Conservation (phyloP, 2,329 filamentous ascomycete genomes). For the Sphaerulina populicola region DNA sequence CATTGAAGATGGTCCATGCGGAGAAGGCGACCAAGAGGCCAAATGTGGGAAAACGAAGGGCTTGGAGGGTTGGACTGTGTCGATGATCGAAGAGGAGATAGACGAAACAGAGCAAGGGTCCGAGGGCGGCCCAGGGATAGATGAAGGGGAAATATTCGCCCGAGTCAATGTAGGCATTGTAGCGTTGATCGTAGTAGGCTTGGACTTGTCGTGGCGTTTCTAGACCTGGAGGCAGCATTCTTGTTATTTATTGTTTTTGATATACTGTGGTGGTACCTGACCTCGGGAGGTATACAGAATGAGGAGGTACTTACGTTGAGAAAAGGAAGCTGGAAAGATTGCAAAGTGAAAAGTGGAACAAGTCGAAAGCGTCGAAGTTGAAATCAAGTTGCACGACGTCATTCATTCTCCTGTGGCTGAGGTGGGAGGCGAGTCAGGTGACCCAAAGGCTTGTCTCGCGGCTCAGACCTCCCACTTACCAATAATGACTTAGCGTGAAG, state of each 20-base stretch:
- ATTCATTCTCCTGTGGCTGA: neutral
- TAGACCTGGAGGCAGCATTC: constrained; percentile 27
- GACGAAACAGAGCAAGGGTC: constrained; percentile 37
- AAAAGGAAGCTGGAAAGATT: neutral
- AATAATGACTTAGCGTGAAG: no score
- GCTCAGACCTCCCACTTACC: no score
- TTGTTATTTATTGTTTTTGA: no score
- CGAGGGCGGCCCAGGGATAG: constrained; percentile 38
- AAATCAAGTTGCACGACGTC: neutral
- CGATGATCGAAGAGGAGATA: constrained; percentile 47
- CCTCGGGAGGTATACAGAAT: no score
- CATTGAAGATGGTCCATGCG: constrained; percentile 38
- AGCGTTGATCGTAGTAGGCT: constrained; percentile 34
- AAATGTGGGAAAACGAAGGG: constrained; percentile 41
- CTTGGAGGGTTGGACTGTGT: constrained; percentile 33
- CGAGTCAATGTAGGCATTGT: constrained; percentile 34
- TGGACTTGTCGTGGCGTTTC: constrained; percentile 24
- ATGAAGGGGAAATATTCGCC: constrained; percentile 38
- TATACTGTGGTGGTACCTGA: no score
- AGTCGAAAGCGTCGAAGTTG: neutral
- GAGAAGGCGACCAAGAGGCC: constrained; percentile 38
- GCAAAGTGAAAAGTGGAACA: no score
- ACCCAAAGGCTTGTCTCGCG: no score
- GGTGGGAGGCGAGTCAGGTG: neutral
- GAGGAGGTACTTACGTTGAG: neutral